Percentiles rank a stretch among this genome's conserved stretches.
These are phyloP conservation scores for Trichoderma asperelloides DNA, from an alignment of 495 filamentous ascomycete genomes.

Conservation along the genomic window DNA sequence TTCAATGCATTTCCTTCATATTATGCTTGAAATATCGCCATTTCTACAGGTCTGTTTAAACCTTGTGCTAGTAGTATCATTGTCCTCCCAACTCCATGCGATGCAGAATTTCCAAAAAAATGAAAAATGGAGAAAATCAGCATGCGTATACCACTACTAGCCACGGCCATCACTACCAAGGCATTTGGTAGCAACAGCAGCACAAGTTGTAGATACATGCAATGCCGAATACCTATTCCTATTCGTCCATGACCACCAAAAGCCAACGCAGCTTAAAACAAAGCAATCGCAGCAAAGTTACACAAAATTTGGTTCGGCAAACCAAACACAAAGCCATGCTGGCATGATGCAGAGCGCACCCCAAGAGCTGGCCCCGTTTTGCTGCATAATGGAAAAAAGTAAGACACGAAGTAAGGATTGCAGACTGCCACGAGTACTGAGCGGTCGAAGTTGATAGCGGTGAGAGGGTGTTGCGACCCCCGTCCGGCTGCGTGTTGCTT, in stretches of 20 bases:
- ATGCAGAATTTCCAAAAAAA: background rate
- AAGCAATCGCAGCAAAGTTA: no score
- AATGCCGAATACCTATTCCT: no score
- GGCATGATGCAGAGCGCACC: background rate
- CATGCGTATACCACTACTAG: background rate
- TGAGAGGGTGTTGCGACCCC: background rate
- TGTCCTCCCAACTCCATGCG: slow-evolving; percentile 5
- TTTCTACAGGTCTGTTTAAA: no score
- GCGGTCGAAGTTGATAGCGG: background rate
- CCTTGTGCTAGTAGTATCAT: background rate
- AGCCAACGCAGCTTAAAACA: no score
- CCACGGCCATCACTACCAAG: background rate
- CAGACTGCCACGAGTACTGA: background rate
- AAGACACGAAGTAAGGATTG: background rate
- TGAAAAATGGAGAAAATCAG: background rate
- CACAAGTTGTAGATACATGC: background rate
- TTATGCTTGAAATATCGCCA: no score
- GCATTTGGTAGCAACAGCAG: background rate
- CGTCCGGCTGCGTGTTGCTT: background rate
- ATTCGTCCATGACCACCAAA: no score
- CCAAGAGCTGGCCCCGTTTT: background rate
- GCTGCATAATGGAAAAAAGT: background rate
- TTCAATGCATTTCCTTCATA: background rate
- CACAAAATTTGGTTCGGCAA: background rate
- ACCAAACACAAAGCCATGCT: background rate